Percentiles rank a stretch among this genome's conserved stretches.
phyloP scores from a whole-genome alignment of 495 filamentous ascomycete species.

The Elasticomyces elasticus region DNA sequence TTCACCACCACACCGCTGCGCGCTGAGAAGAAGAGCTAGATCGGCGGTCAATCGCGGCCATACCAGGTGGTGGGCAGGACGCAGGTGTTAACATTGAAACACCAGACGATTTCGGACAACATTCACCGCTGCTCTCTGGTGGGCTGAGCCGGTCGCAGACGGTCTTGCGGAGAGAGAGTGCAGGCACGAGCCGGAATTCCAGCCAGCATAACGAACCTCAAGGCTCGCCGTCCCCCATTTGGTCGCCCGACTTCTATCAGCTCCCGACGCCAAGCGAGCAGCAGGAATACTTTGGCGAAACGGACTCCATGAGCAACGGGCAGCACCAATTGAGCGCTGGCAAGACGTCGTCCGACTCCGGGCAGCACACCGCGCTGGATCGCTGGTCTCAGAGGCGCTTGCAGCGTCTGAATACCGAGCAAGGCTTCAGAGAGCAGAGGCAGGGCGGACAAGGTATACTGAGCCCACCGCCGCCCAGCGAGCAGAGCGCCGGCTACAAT shows the following conservation, averaged over 20 bases:
- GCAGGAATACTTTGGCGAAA: not conserved
- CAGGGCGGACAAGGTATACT: conserved; percentile 9
- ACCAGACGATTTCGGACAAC: conserved; percentile 4
- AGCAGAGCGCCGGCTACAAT: conserved; percentile 9
- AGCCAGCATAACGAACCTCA: not conserved
- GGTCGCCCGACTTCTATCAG: conserved; percentile 13
- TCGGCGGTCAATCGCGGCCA: conserved; percentile 16
- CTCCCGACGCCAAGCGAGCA: conserved; percentile 15
- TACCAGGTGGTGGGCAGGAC: conserved; percentile 3
- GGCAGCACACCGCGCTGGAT: conserved; percentile 10
- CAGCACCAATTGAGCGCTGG: not conserved
- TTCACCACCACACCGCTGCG: not conserved
- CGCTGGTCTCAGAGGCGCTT: conserved; percentile 18
- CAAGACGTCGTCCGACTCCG: conserved; percentile 21
- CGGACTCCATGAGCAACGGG: conserved; percentile 10
- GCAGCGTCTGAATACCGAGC: conserved; percentile 23
- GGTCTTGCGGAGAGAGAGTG: conserved; percentile 14
- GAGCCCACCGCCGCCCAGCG: conserved; percentile 9
- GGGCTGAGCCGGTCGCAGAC: conserved; percentile 15
- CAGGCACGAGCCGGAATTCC: not conserved
- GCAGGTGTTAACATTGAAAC: not conserved
- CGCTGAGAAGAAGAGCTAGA: conserved; percentile 1
- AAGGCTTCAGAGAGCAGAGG: conserved; percentile 23
- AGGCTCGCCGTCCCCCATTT: conserved; percentile 8
- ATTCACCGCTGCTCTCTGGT: conserved; percentile 5